Evolutionary conservation across 352 stramenopile genomes (phyloP), one percentile per base, ranked within the genome.

Genomic region (Pythium brassicae): DNA sequence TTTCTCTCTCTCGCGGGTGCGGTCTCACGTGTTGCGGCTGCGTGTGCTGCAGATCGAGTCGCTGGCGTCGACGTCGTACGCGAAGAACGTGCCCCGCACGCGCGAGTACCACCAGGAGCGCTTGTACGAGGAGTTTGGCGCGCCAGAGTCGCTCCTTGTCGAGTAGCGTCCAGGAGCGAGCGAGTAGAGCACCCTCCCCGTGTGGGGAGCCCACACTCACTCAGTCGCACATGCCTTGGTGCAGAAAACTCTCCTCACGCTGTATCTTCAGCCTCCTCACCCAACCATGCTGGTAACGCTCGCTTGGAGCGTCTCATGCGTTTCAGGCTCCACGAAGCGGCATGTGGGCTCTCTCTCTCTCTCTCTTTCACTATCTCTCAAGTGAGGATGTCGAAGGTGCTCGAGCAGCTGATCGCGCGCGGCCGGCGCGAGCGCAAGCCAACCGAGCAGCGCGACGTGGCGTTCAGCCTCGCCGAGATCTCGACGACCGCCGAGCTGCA

Each of bases 371-470:
- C 37, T 43, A 19, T 9, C 37, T 43, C 37, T 39, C 37, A 0
- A 53, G 17, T 7, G 32, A 9, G 23, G 20, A 90, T 90, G 83
- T 92, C 93, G 22, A 98, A 98, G 73, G 91, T 98, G 29, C 74
- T 99, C 6, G 96, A 98, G 74, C 89, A 97, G 60, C 74, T 99
- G 26, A 96, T 99, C 52, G 96, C 95, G 22, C 87, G 96, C n/a
- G 96, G 95, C 3, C 75, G 95, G n/a, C 89, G 95, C 10, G 94
- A 97, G 53, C 77, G 86, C 43, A 96, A 96, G 65, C 90, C 92
- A n/a, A 88, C 86, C 0, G 96, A 99, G 61, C 93, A 98, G 71
- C 95, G 95, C 22, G 91, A 98, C 67, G 95, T 98, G 8, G 88
- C 92, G 15, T 99, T 98, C 63, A 97, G 93, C 35, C 73, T 99